Evolutionary conservation across 2,329 filamentous ascomycete species (phyloP), one percentile per base, ranked within the genome.

Genomic region (Cercospora sojina): DNA sequence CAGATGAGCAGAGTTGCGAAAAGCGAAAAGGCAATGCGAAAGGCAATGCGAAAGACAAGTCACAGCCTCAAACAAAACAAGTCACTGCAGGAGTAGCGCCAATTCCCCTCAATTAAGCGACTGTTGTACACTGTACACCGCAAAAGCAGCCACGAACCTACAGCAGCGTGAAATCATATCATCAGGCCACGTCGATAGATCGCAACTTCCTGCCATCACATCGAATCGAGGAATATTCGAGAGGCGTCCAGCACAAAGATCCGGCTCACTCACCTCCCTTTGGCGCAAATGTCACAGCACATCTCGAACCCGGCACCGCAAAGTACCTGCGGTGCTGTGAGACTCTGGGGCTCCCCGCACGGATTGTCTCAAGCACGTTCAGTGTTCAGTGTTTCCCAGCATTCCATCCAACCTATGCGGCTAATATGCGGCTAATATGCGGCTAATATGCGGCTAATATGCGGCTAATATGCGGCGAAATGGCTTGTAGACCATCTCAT

Each of bases 71-170:
- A 3, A 23, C 4, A 20, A 2, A 3, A 47, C 41, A 47, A 18
- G n/a, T 47, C 41, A 47, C 41, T 47, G 41, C 41, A 47, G 29
- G 5, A 32, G 41, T 47, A 47, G 41, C 41, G 41, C 41, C 7
- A 47, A 9, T 5, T 5, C n/a, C 18, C 41, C 41, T 47, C 41
- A 47, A 20, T 12, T 20, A 18, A 9, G 51, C 51, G 27, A 27
- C 23, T 31, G 51, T 5, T 27, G 51, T 29, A 31, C 51, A 31
- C 4, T 25, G 51, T 29, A 55, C 51, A 55, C 51, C 51, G 51
- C 51, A 55, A 55, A 55, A 55, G 51, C 51, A 55, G 51, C 51
- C 51, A 55, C 13, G 51, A 31, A 55, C 23, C 23, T 53, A 29
- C 23, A 10, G 23, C 49, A n/a, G 49, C 23, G 27, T 10, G 18